These are phyloP conservation scores for Sarocladium oryzae DNA, from an alignment of 2,329 filamentous ascomycete genomes.

Conservation along the genomic window DNA sequence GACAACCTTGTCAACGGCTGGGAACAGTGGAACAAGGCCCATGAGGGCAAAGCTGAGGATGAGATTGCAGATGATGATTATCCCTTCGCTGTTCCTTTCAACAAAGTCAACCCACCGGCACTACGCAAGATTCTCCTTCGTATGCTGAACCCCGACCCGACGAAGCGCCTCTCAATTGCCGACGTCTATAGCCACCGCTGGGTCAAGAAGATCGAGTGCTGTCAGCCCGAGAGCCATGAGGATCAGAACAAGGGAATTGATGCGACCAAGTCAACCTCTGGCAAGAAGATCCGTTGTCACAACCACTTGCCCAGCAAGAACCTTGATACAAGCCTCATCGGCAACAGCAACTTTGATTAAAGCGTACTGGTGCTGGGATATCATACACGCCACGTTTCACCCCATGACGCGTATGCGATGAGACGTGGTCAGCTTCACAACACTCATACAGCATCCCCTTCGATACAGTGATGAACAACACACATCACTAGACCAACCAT, in stretches of 20 bases:
- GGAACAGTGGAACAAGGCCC: conserved; percentile 58
- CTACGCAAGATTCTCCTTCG: conserved; percentile 66
- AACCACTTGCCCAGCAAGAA: conserved; percentile 47
- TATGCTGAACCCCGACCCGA: conserved; percentile 78
- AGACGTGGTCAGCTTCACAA: too few relatives aligned
- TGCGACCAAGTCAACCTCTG: conserved; percentile 39
- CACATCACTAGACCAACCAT: too few relatives aligned
- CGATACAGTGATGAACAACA: too few relatives aligned
- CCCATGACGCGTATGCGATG: too few relatives aligned
- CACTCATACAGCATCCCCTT: too few relatives aligned
- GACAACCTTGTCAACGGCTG: conserved; percentile 59
- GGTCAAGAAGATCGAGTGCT: conserved; percentile 72
- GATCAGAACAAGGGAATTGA: conserved; percentile 54
- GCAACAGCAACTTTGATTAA: conserved; percentile 9
- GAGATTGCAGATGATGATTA: conserved; percentile 52
- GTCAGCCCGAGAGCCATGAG: conserved; percentile 64
- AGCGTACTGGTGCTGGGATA: too few relatives aligned
- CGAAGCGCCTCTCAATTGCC: conserved; percentile 60
- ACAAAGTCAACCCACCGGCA: conserved; percentile 60
- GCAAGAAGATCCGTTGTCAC: conserved; percentile 51
- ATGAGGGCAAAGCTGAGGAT: conserved; percentile 28
- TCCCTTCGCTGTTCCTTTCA: conserved; percentile 59
- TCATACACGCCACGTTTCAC: too few relatives aligned
- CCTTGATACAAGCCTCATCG: conserved; percentile 3
- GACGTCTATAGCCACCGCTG: conserved; percentile 66